These are phyloP conservation scores for Thinopyrum elongatum DNA, from an alignment of 176 grass and related monocot genomes.

Conservation along the genomic window DNA sequence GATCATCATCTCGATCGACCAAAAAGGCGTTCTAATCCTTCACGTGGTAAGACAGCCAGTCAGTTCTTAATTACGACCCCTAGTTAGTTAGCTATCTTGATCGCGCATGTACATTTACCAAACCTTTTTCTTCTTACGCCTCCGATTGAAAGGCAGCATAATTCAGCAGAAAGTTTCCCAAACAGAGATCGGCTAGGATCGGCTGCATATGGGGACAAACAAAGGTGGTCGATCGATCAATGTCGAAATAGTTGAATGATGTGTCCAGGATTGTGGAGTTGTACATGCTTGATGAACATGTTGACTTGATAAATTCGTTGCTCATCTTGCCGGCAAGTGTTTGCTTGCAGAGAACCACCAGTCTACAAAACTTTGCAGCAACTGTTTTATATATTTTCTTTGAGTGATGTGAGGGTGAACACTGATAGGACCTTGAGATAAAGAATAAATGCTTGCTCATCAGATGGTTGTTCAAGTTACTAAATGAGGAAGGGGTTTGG, in stretches of 20 bases:
- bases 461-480: no score
- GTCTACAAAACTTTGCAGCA: neutral
- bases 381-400: neutral
- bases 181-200: neutral
- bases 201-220: neutral
- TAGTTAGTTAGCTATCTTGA: neutral
- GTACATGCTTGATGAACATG: neutral
- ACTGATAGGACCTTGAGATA: neutral
- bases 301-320: constrained; percentile 19
- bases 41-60: constrained; percentile 24
- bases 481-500: no score
- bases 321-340: constrained; percentile 46
- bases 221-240: neutral
- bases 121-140: neutral
- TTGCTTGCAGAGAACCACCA: constrained; percentile 29
- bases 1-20: neutral
- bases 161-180: constrained; percentile 3
- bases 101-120: neutral
- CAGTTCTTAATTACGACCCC: neutral
- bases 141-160: constrained; percentile 17
- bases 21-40: constrained; percentile 38
- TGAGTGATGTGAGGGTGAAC: neutral
- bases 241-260: neutral
- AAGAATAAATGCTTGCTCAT: no score
- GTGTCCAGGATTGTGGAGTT: neutral